Base-by-base conservation (phyloP, 352 stramenopile genomes). In the Pythium monospermum region DNA sequence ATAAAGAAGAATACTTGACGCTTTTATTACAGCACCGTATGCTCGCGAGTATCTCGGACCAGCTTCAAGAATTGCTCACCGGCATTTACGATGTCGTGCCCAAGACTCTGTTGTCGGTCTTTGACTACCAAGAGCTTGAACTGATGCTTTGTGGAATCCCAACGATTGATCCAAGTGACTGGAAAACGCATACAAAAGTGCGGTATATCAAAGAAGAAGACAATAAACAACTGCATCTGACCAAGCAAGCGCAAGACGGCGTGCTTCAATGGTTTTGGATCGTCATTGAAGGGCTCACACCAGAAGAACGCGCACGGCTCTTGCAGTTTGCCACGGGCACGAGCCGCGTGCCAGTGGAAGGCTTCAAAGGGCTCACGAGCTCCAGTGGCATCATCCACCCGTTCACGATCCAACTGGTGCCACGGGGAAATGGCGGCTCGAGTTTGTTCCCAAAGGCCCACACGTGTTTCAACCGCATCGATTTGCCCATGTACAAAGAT, bases 261-360 rank as follows among this genome's bases (percentile, higher is more conserved):
- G 83, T 96, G 27, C 46, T 97, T 1, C 49, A 75, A 26, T 97
- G 91, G 91, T 97, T 97, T 53, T 97, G 91, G 91, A 71, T 93
- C 35, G 70, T 91, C 15, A 68, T 97, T 12, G 69, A 72, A 26
- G 55, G 52, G 7, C 84, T 99, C 26, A 89, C 80, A 1, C 71
- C 92, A 30, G 94, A 96, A 53, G 87, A 99, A 49, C 95, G 96
- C 27, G 96, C 96, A 32, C 75, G 93, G 13, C 87, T 99, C 59
- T 70, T 99, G 19, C 96, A 99, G 62, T 99, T 99, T 71, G 88
- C 97, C 6, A 99, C 96, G 0, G 96, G 96, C 1, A 98, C 91
- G 16, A 96, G 85, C 7, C 97, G 97, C 49, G 95, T 99, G 4
- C 79, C 82, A 16, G 81, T 95, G 6, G 79, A 93, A 47, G 78